Evolutionary conservation across 495 filamentous ascomycete genomes (phyloP).

Genomic region (Lasiosphaeria miniovina): DNA sequence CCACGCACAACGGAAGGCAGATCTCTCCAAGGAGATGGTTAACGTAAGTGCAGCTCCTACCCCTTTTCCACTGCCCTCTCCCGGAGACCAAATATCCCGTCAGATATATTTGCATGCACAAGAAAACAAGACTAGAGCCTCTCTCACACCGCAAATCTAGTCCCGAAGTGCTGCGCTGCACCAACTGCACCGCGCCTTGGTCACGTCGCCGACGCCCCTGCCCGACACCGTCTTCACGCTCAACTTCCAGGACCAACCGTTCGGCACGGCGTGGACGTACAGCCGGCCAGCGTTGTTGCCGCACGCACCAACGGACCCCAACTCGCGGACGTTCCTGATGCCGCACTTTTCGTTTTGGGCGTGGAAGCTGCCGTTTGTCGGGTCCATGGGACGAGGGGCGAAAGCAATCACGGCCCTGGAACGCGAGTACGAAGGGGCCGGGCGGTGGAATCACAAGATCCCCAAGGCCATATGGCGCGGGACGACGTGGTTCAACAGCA

Average conservation of each 20-base stretch:
- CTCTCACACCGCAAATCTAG: constrained; percentile 16
- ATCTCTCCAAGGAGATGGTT: constrained; percentile 40
- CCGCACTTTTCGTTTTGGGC: constrained; percentile 80
- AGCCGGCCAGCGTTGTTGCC: constrained; percentile 38
- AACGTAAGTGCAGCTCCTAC: constrained; percentile 23
- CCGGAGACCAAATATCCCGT: no score
- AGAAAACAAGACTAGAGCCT: neutral
- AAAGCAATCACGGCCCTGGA: constrained; percentile 45
- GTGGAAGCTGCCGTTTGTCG: constrained; percentile 62
- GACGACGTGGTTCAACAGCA: constrained; percentile 48
- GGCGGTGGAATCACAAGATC: constrained; percentile 51
- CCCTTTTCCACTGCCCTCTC: neutral
- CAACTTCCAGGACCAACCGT: constrained; percentile 44
- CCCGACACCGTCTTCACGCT: constrained; percentile 63
- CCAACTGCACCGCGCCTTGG: constrained; percentile 49
- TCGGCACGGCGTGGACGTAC: constrained; percentile 37
- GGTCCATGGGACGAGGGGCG: constrained; percentile 53
- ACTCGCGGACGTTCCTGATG: constrained; percentile 60
- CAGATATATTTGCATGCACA: neutral
- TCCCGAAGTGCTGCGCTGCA: constrained; percentile 41
- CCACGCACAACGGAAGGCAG: constrained; percentile 37
- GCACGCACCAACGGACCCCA: constrained; percentile 43
- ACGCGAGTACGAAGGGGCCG: neutral
- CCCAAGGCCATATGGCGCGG: constrained; percentile 71
- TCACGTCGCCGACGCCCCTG: constrained; percentile 45